Conservation (phyloP, 2,329 filamentous ascomycete species). For the Xylaria sp. region DNA sequence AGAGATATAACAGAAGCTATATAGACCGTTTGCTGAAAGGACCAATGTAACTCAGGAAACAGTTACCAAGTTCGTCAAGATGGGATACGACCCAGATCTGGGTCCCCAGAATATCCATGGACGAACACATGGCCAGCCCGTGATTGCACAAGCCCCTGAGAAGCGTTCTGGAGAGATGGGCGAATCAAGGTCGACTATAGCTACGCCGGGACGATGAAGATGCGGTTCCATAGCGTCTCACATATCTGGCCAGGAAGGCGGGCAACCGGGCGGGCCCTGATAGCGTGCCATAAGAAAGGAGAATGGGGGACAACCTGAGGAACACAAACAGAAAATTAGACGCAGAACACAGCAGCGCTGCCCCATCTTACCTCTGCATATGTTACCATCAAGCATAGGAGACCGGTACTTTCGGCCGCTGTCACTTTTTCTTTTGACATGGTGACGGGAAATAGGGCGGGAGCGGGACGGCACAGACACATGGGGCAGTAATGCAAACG, state of each 20-base stretch:
- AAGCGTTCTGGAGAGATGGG: conserved; percentile 7
- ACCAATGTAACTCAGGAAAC: conserved; percentile 5
- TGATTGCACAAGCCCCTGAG: conserved; percentile 17
- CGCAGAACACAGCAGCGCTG: conserved; percentile 22
- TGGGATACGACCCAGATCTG: conserved; percentile 10
- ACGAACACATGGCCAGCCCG: conserved; percentile 17
- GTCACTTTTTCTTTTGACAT: conserved; percentile 28
- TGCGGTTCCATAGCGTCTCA: conserved; percentile 23
- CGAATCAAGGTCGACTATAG: conserved; percentile 15
- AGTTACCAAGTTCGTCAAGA: conserved; percentile 1
- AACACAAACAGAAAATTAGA: conserved; percentile 28
- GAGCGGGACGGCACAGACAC: conserved; percentile 30
- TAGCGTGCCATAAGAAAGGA: conserved; percentile 26
- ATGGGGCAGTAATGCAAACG: conserved; percentile 32
- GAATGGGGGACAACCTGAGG: conserved; percentile 16
- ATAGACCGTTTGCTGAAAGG: conserved; percentile 27
- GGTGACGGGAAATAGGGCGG: conserved; percentile 19
- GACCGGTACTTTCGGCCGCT: conserved; percentile 25
- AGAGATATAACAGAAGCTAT: conserved; percentile 23
- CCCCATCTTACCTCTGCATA: conserved; percentile 15
- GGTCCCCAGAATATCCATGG: conserved; percentile 8
- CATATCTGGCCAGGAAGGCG: conserved; percentile 22
- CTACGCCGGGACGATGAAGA: conserved; percentile 12
- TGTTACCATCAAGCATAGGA: conserved; percentile 12
- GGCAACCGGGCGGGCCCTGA: conserved; percentile 23